These are phyloP conservation scores for Vitis hybrid DNA, from an alignment of 177 flowering plant species.

Conservation along the genomic window DNA sequence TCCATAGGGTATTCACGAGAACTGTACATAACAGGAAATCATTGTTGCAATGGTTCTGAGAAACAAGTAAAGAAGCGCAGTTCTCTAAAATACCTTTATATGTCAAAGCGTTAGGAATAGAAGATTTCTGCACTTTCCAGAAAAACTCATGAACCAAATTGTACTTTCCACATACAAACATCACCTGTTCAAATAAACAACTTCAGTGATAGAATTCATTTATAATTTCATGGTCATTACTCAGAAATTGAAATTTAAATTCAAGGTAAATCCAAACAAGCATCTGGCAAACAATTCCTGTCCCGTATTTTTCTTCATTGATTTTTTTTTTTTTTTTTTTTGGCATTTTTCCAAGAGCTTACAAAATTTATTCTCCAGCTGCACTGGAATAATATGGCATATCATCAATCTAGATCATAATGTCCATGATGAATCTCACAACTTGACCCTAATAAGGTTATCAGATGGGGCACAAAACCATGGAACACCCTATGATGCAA, in stretches of 20 bases:
- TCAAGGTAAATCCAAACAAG: not conserved
- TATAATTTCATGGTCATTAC: not conserved
- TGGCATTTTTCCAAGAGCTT: too few relatives aligned
- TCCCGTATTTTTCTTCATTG: too few relatives aligned
- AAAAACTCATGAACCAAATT: slow-evolving; percentile 89
- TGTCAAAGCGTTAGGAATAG: slow-evolving; percentile 73
- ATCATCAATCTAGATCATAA: too few relatives aligned
- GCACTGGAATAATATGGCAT: too few relatives aligned
- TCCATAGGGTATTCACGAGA: slow-evolving; percentile 84
- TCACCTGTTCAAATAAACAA: slow-evolving; percentile 48
- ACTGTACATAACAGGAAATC: slow-evolving; percentile 46
- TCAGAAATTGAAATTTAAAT: not conserved
- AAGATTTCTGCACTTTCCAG: slow-evolving; percentile 61
- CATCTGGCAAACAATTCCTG: too few relatives aligned
- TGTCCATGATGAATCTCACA: too few relatives aligned
- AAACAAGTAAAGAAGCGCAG: not conserved
- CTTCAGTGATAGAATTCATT: not conserved
- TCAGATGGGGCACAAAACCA: too few relatives aligned
- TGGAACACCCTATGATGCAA: too few relatives aligned
- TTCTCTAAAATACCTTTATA: slow-evolving; percentile 60
- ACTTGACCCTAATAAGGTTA: too few relatives aligned
- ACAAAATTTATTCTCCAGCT: too few relatives aligned
- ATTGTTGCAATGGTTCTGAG: not conserved
- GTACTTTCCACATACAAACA: slow-evolving; percentile 85
- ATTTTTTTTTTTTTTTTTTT: too few relatives aligned